Evolutionary conservation across 306 rosid species (phyloP).

Genomic region (Vigna hirtella): DNA sequence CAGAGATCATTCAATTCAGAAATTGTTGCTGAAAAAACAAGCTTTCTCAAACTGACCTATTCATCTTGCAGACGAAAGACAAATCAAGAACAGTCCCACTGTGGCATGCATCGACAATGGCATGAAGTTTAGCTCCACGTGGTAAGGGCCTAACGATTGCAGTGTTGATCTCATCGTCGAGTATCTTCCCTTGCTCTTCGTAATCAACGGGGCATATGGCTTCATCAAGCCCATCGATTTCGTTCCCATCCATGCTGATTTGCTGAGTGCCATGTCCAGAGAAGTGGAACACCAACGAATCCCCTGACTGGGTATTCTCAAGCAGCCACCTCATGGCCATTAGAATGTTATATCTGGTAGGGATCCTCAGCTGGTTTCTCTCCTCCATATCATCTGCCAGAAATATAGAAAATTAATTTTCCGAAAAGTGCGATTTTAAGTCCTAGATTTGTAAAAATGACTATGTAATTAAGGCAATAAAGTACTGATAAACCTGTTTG

Average conservation of each 20-base stretch:
- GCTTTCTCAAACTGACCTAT: conserved; percentile 42
- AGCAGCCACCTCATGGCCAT: conserved; percentile 58
- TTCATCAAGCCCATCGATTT: conserved; percentile 54
- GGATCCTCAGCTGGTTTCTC: conserved; percentile 46
- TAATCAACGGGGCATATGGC: conserved; percentile 60
- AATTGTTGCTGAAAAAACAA: too few relatives aligned
- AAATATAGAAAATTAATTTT: neutral
- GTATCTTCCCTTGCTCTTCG: conserved; percentile 51
- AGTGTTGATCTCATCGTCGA: conserved; percentile 56
- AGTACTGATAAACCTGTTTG: too few relatives aligned
- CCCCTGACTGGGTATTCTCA: conserved; percentile 51
- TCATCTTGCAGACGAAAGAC: conserved; percentile 56
- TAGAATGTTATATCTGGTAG: conserved; percentile 57
- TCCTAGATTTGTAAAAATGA: too few relatives aligned
- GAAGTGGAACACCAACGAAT: conserved; percentile 61
- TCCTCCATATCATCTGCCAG: conserved; percentile 50
- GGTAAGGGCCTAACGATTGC: conserved; percentile 59
- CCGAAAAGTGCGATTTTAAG: too few relatives aligned
- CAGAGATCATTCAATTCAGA: neutral
- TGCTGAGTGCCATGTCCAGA: conserved; percentile 60
- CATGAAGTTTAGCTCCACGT: conserved; percentile 57
- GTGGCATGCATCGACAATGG: conserved; percentile 58
- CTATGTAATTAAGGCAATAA: too few relatives aligned
- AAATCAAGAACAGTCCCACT: conserved; percentile 64
- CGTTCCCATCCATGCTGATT: conserved; percentile 31